A percentile compares a stretch with the other conserved stretches of the same genome.
phyloP scores from a whole-genome alignment of 129 eudicot genomes.

The Oenanthe sinensis region DNA sequence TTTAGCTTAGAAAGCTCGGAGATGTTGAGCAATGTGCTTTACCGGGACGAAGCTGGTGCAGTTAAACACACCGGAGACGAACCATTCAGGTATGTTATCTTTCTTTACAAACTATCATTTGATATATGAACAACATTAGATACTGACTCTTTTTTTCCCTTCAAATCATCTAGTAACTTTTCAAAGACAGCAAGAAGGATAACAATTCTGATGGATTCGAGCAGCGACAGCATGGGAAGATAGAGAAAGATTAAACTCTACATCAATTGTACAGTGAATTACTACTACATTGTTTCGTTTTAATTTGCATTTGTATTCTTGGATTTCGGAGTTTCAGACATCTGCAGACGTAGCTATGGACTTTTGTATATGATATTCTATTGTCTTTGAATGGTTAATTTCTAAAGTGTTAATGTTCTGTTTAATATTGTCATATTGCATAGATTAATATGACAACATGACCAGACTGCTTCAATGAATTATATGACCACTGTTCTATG shows the following conservation, averaged over 20 bases:
- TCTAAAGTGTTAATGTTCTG: background rate
- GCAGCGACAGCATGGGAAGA: conserved; percentile 39
- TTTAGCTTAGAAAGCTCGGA: conserved; percentile 49
- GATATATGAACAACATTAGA: background rate
- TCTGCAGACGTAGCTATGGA: conserved; percentile 7
- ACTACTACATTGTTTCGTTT: conserved; percentile 10
- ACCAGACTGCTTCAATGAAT: background rate
- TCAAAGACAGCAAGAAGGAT: conserved; percentile 60
- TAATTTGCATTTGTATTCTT: conserved; percentile 7
- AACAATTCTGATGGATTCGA: conserved; percentile 46
- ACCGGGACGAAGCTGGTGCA: conserved; percentile 38
- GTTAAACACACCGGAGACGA: conserved; percentile 56
- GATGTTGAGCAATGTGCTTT: conserved; percentile 54
- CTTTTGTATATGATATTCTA: background rate
- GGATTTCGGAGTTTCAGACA: conserved; percentile 25
- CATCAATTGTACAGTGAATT: conserved; percentile 35
- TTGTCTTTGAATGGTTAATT: background rate
- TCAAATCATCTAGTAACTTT: conserved; percentile 47
- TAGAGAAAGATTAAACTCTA: conserved; percentile 25
- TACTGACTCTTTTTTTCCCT: background rate
- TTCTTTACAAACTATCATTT: background rate
- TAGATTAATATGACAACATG: background rate
- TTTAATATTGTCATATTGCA: background rate
- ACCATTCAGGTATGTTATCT: conserved; percentile 54
- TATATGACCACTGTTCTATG: no score